Conservation (phyloP, 805 yeast species). For the Metschnikowia baotianmanensis region DNA sequence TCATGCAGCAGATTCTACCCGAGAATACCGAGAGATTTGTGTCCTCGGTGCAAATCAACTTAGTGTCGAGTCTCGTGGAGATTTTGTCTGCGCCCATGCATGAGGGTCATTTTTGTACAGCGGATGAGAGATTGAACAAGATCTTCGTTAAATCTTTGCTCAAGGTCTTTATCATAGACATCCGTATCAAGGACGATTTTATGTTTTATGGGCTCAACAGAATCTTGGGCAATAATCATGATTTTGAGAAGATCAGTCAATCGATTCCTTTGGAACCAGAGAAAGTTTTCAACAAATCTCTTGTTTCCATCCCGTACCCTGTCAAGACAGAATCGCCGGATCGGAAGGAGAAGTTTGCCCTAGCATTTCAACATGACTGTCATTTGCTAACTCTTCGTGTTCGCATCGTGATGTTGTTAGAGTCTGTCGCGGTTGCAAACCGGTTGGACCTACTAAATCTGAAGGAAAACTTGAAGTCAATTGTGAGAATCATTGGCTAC, state of each 20-base stretch:
- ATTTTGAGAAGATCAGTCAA: conserved; percentile 40
- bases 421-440: conserved; percentile 37
- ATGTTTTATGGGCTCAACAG: conserved; percentile 55
- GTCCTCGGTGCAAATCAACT: conserved; percentile 42
- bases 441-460: conserved; percentile 29
- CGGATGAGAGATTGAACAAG: conserved; percentile 3
- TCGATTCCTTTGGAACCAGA: conserved; percentile 33
- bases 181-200: conserved; percentile 39
- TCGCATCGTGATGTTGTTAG: conserved; percentile 49
- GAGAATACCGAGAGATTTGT: conserved; percentile 45
- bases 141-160: conserved; percentile 29
- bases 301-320: conserved; percentile 15
- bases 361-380: conserved; percentile 38
- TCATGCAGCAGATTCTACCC: conserved; percentile 44
- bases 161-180: conserved; percentile 40
- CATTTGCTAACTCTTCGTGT: conserved; percentile 44
- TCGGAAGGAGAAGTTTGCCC: conserved; percentile 12
- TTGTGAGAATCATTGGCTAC: conserved; percentile 43
- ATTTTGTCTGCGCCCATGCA: conserved; percentile 46
- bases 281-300: conserved; percentile 4
- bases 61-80: conserved; percentile 52
- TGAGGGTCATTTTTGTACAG: conserved; percentile 8
- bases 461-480: conserved; percentile 38
- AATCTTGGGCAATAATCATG: conserved; percentile 49
- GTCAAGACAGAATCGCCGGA: conserved; percentile 4